Evolutionary conservation across 441 rosid genomes (phyloP), one percentile per base, ranked within the genome.

Genomic region (Iberis amara): DNA sequence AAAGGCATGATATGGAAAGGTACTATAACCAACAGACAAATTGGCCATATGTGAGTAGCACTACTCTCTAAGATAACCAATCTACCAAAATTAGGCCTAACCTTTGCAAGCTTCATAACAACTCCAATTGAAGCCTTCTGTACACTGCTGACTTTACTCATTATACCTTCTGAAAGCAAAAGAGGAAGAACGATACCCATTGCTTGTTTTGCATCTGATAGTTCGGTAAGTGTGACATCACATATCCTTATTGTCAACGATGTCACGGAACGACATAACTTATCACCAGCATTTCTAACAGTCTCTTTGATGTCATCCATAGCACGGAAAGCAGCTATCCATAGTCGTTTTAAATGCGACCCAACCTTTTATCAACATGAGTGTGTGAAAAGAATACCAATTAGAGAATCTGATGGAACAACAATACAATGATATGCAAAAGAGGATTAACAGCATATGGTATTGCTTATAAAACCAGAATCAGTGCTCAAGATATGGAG

Each of bases 231-330:
- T n/a, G 82, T 70, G 49, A 84, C 77, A 76, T 92, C 95, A 64
- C 99, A 89, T 15, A 92, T 86, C 75, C 96, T 80, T 72, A 84
- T 74, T 6, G 99, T 89, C 69, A 92, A 69, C 40, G 96, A 82
- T 46, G 86, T 79, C 68, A 81, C 75, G 47, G 78, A 60, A 57
- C 87, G 88, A 41, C 96, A 86, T 73, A 92, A 71, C 69, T 76
- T 89, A 72, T 89, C 97, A 53, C 96, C 99, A 44, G 99, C 88
- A 79, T 76, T 83, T 71, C 97, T 77, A 65, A 92, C 99, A 64
- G 97, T 89, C 79, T 92, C 99, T 76, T 92, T 92, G 58, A 89
- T 86, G 79, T 92, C 99, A 81, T 92, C 97, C 99, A 92, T 89
- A 70, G 97, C 96, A 65, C 97, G 97, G 72, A 84, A 92, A 49